phyloP scores from a whole-genome alignment of 768 basidiomycete species.

The Tulasnella sp. region DNA sequence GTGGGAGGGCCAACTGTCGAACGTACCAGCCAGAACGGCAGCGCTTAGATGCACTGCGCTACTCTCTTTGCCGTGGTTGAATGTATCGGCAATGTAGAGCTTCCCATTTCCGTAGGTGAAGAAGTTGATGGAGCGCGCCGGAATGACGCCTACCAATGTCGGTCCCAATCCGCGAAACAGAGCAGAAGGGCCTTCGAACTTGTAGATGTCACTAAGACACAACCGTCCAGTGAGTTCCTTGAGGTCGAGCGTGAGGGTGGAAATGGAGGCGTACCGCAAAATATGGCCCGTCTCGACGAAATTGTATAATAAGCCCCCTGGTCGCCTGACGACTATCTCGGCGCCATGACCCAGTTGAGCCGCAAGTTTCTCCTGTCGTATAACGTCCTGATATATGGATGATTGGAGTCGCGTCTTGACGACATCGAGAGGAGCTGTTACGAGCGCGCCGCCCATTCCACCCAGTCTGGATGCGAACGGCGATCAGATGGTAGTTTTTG shows the following conservation, averaged over 20 bases:
- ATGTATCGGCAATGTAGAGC: constrained; percentile 69
- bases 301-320: constrained; percentile 63
- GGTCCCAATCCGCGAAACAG: constrained; percentile 93
- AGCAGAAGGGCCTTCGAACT: constrained; percentile 75
- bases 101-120: constrained; percentile 98
- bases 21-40: constrained; percentile 54
- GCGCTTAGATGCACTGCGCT: constrained; percentile 74
- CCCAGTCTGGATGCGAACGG: constrained; percentile 49
- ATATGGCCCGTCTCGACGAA: constrained; percentile 93
- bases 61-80: constrained; percentile 74
- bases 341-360: constrained; percentile 29
- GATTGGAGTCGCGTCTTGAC: constrained; percentile 97
- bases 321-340: constrained; percentile 26
- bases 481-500: no score
- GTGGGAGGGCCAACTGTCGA: background rate
- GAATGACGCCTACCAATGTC: constrained; percentile 87
- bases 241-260: background rate
- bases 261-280: constrained; percentile 48
- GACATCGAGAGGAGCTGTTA: constrained; percentile 96
- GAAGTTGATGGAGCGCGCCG: constrained; percentile 95
- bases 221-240: background rate
- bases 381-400: constrained; percentile 50
- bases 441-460: constrained; percentile 94
- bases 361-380: constrained; percentile 28
- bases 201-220: constrained; percentile 62